These are phyloP conservation scores for Fraxinus latifolia DNA, from an alignment of 305 asterid genomes.

Conservation along the genomic window DNA sequence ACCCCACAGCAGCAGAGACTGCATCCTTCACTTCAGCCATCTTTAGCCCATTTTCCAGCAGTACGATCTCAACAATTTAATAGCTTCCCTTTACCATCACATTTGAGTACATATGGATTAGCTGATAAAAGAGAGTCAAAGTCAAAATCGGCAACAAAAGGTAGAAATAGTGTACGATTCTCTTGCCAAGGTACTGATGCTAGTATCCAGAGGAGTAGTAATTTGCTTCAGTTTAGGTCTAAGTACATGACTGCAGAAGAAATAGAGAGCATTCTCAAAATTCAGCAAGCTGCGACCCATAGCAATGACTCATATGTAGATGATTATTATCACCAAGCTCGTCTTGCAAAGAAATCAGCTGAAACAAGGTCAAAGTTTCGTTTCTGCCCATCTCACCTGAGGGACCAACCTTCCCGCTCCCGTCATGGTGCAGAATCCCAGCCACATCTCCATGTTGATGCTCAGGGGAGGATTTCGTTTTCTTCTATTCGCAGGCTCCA, in stretches of 20 bases:
- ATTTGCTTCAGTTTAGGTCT: constrained; percentile 64
- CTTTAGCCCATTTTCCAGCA: constrained; percentile 54
- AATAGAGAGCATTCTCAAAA: constrained; percentile 78
- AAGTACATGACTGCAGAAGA: constrained; percentile 94
- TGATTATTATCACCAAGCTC: constrained; percentile 92
- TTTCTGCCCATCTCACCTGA: constrained; percentile 70
- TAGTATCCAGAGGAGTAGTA: constrained; percentile 51
- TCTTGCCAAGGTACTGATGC: constrained; percentile 72
- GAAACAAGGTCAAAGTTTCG: constrained; percentile 59
- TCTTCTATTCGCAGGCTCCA: constrained; percentile 80
- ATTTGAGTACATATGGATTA: constrained; percentile 44
- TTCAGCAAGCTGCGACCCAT: constrained; percentile 86
- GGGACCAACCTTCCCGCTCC: constrained; percentile 68
- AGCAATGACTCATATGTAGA: constrained; percentile 79
- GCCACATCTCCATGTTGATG: constrained; percentile 82
- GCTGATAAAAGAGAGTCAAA: constrained; percentile 58
- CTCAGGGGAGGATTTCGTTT: constrained; percentile 76
- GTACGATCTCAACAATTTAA: constrained; percentile 55
- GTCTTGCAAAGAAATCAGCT: constrained; percentile 79
- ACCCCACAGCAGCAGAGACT: constrained; percentile 61
- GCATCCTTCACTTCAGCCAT: constrained; percentile 60
- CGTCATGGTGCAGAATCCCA: constrained; percentile 68
- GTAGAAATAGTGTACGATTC: constrained; percentile 59
- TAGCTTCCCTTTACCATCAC: constrained; percentile 65
- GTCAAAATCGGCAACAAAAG: constrained; percentile 62